Evolutionary conservation across 2,329 filamentous ascomycete genomes (phyloP).

Genomic region (Hypoxylon sp.): DNA sequence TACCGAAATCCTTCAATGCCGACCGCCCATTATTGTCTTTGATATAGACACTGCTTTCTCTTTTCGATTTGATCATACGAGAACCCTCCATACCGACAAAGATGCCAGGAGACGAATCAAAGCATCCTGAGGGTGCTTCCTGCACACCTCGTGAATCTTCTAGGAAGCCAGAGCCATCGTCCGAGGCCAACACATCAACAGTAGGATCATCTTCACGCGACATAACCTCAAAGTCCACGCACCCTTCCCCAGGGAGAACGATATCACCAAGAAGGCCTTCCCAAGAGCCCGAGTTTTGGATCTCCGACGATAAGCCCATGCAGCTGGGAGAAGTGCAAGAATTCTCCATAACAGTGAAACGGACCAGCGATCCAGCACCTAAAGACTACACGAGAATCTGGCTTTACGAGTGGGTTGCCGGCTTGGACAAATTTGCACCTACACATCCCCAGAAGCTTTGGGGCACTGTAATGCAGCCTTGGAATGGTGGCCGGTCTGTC

Average conservation of each 20-base stretch:
- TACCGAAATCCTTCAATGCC: background rate
- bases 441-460: background rate
- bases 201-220: background rate
- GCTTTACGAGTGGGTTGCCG: background rate
- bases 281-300: background rate
- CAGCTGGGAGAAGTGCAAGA: background rate
- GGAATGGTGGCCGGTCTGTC: background rate
- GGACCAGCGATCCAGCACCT: background rate
- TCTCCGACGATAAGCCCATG: conserved; percentile 6
- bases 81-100: background rate
- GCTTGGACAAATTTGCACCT: background rate
- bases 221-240: background rate
- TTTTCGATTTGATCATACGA: background rate
- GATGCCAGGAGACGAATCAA: background rate
- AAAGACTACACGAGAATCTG: conserved; percentile 1
- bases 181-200: background rate
- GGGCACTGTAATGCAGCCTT: background rate
- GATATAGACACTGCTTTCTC: background rate
- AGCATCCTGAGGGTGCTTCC: background rate
- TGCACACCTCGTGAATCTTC: background rate
- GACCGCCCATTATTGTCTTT: background rate
- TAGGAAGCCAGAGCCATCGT: background rate
- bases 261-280: background rate
- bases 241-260: background rate
- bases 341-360: background rate